A percentile compares a stretch with the other conserved stretches of the same genome.
Conservation (phyloP, 768 basidiomycete species). For the Naganishia onofrii region DNA sequence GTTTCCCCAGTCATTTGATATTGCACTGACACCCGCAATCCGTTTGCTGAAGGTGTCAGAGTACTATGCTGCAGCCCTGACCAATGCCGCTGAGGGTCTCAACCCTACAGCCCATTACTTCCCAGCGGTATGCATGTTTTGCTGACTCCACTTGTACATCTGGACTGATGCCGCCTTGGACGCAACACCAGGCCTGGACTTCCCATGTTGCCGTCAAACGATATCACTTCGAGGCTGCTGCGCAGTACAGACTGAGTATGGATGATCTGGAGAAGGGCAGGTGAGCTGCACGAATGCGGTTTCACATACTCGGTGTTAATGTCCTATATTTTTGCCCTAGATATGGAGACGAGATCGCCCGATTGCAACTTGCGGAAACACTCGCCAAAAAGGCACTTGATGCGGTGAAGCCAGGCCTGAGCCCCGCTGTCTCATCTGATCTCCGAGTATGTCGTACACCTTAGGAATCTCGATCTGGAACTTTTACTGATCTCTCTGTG, state of each 20-base stretch:
- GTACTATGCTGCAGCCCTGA: slow-evolving; percentile 61
- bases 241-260: slow-evolving; percentile 81
- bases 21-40: neutral
- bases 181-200: slow-evolving; percentile 64
- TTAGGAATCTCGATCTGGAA: neutral
- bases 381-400: slow-evolving; percentile 71
- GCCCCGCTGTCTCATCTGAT: slow-evolving; percentile 69
- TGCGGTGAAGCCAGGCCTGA: slow-evolving; percentile 63
- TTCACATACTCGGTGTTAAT: neutral
- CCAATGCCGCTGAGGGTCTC: slow-evolving; percentile 42
- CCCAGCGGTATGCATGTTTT: slow-evolving; percentile 41
- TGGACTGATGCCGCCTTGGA: neutral
- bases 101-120: slow-evolving; percentile 47
- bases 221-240: slow-evolving; percentile 81
- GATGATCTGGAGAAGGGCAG: slow-evolving; percentile 70
- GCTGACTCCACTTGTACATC: neutral
- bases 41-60: slow-evolving; percentile 57
- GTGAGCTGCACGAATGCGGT: slow-evolving; percentile 51
- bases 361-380: slow-evolving; percentile 66
- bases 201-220: slow-evolving; percentile 77
- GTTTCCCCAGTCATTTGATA: slow-evolving; percentile 57
- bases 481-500: neutral
- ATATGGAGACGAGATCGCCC: slow-evolving; percentile 82
- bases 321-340: slow-evolving; percentile 53
- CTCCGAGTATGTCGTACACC: slow-evolving; percentile 62